Evolutionary conservation across 2,329 filamentous ascomycete species (phyloP), one percentile per base, ranked within the genome.

Genomic region (Bimuria novae-zelandiae): DNA sequence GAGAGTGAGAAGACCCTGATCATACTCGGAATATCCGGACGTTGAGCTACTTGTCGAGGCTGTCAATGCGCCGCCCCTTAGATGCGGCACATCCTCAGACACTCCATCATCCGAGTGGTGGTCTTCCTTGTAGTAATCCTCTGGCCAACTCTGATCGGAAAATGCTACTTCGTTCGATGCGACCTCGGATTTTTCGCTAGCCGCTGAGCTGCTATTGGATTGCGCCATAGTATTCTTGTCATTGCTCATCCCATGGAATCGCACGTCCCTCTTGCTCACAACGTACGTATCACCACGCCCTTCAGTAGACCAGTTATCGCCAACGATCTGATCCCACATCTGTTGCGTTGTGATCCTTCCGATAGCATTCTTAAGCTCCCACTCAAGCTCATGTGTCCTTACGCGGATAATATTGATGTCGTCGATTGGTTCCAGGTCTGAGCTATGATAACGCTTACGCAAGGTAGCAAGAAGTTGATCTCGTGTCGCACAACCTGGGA

Each of bases 221-320:
- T 32, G 2, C 17, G 16, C 4, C 16, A 32, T 14, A 7, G 3
- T 2, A 23, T 32, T 23, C 3, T n/a, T 39, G 12, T 12, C 25
- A 29, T 12, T n/a, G 1, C n/a, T n/a, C 1, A 23, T 14, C n/a
- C n/a, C 51, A 16, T 49, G 30, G 19, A 54, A 54, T 7, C 46
- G 17, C 10, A 55, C 37, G 51, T 42, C 14, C 16, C 21, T 16
- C 47, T 39, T 30, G 45, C 43, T 49, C 8, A 58, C 57, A 30
- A 62, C 47, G 19, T 53, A 62, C 27, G 57, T 60, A 16, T 56
- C 51, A 3, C 56, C 56, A 8, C 47, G 12, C 2, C 55, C 53
- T n/a, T 56, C 57, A 12, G 21, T 36, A 5, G 33, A 6, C 57
- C 57, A 62, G 12, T 35, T 12, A n/a, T 32, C n/a, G 14, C 50